These are phyloP conservation scores for Testicularia cyperi DNA, from an alignment of 1,284 basidiomycete genomes.

Conservation along the genomic window DNA sequence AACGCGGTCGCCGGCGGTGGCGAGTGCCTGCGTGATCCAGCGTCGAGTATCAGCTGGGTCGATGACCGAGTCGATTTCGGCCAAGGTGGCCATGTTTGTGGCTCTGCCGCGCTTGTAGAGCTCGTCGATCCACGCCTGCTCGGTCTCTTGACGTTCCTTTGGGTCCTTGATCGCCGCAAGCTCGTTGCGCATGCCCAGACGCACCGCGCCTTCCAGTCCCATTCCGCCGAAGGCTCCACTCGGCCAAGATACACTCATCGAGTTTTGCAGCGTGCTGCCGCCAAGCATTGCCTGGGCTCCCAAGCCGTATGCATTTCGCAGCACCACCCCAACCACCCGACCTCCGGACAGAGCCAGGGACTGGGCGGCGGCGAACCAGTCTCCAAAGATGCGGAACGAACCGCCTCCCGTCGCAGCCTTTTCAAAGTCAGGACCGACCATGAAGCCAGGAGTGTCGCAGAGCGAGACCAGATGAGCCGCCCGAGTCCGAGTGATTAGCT, in stretches of 20 bases:
- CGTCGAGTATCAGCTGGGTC: slow-evolving; percentile 42
- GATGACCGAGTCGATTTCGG: slow-evolving; percentile 43
- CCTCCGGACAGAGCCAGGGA: slow-evolving; percentile 28
- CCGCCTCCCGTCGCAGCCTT: slow-evolving; percentile 9
- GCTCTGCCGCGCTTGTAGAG: slow-evolving; percentile 33
- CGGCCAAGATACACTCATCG: slow-evolving; percentile 36
- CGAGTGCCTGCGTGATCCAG: slow-evolving; percentile 11
- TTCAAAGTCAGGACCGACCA: slow-evolving; percentile 38
- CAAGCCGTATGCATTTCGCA: slow-evolving; percentile 38
- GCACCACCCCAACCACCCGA: slow-evolving; percentile 19
- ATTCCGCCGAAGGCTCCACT: slow-evolving; percentile 25
- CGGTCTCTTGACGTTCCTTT: slow-evolving; percentile 12
- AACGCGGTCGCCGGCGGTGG: neutral
- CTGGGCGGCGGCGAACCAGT: slow-evolving; percentile 32
- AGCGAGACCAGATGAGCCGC: slow-evolving; percentile 26
- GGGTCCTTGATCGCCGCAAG: slow-evolving; percentile 19
- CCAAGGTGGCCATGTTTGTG: slow-evolving; percentile 29
- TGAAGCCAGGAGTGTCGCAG: slow-evolving; percentile 49
- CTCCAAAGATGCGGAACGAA: slow-evolving; percentile 35
- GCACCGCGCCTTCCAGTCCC: slow-evolving; percentile 42
- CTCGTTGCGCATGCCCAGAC: slow-evolving; percentile 39
- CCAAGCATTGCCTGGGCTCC: slow-evolving; percentile 43
- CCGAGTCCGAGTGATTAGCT: slow-evolving; percentile 27
- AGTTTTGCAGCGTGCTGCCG: slow-evolving; percentile 27
- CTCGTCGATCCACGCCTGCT: slow-evolving; percentile 14